Percentiles rank a stretch among this genome's conserved stretches.
Conservation (phyloP, 176 grass and related monocot genomes). For the bread wheat (Triticum aestivum) region DNA sequence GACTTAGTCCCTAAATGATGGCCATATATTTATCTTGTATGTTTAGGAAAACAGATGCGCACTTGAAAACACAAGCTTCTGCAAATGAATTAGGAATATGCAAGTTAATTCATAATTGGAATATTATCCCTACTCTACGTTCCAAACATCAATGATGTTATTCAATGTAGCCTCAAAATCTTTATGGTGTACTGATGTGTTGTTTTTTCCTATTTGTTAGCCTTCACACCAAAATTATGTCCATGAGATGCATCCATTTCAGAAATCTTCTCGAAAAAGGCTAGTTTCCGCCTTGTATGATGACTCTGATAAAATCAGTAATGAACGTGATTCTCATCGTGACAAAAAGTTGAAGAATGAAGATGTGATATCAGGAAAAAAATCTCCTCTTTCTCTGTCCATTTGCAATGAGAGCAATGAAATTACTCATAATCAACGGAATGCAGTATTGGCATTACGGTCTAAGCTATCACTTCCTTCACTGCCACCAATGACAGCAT, state of each 20-base stretch:
- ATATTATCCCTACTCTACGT: background rate
- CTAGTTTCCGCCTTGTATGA: background rate
- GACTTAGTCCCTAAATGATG: background rate
- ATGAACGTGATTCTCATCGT: background rate
- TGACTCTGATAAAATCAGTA: background rate
- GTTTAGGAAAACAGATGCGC: background rate
- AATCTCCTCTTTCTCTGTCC: background rate
- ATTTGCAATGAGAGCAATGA: background rate
- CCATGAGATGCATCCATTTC: conserved; percentile 4
- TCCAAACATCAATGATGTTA: background rate
- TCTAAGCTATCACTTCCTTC: background rate
- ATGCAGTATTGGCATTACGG: conserved; percentile 17
- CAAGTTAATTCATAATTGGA: background rate
- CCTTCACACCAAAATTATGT: background rate
- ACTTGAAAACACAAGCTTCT: background rate
- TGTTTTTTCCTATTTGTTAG: background rate
- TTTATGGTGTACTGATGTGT: background rate
- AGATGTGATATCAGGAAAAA: background rate
- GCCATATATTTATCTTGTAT: background rate
- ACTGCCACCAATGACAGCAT: background rate
- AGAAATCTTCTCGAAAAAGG: conserved; percentile 29
- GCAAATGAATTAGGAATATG: conserved; percentile 4
- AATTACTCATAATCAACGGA: conserved; percentile 5
- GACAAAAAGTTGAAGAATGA: conserved; percentile 5
- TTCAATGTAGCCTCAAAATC: background rate